Percentiles rank a stretch among this genome's conserved stretches.
Evolutionary conservation across 192 early-diverging fungal species (phyloP).

Genomic region (Endogone sp.): DNA sequence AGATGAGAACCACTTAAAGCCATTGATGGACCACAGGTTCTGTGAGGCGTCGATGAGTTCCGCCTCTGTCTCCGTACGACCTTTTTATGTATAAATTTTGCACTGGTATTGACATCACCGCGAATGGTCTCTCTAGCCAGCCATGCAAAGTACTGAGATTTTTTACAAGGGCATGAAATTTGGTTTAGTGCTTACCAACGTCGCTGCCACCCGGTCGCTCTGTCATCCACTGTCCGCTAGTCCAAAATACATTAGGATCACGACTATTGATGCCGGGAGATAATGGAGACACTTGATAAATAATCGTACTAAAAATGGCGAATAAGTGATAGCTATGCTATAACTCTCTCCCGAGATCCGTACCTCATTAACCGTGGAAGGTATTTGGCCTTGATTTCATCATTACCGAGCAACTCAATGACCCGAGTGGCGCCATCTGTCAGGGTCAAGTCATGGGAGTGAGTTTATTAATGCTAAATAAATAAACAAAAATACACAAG

Average conservation of each 20-base stretch:
- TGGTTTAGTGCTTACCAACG: conserved; percentile 43
- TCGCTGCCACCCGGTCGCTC: conserved; percentile 69
- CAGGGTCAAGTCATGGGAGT: not conserved
- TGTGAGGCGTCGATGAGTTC: conserved; percentile 28
- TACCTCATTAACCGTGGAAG: conserved; percentile 43
- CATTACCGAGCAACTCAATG: conserved; percentile 49
- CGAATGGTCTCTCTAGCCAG: too few species aligned
- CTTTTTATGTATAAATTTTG: not conserved
- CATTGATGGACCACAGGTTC: conserved; percentile 43
- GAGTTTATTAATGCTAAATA: not conserved
- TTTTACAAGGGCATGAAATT: too few species aligned
- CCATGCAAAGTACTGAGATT: too few species aligned
- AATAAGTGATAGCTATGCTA: not conserved
- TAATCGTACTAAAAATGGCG: not conserved
- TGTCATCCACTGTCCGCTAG: conserved; percentile 76
- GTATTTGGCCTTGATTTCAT: conserved; percentile 46
- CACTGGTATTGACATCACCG: too few species aligned
- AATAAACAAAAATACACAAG: conserved; percentile 7
- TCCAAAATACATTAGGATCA: conserved; percentile 60
- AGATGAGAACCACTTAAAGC: conserved; percentile 75
- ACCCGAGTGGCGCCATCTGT: conserved; percentile 65
- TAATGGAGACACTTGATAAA: too few species aligned
- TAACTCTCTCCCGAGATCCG: too few species aligned
- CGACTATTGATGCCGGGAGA: too few species aligned
- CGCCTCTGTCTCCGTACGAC: conserved; percentile 61